phyloP scores from a whole-genome alignment of 768 basidiomycete species.

The Lactarius tabidus region DNA sequence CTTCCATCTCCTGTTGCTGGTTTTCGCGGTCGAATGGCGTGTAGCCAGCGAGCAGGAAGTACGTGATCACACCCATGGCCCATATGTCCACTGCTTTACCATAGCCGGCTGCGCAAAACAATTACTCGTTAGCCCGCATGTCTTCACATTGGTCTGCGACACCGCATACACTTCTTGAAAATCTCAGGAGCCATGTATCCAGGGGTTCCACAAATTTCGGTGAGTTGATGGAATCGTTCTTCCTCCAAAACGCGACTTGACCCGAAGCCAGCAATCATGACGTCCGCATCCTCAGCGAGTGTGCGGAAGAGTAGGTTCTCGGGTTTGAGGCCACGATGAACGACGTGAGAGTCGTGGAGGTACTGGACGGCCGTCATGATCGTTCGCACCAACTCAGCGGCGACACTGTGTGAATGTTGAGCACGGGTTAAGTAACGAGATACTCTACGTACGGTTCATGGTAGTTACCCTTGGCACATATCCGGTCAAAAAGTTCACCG shows the following conservation, averaged over 20 bases:
- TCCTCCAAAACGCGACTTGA: constrained; percentile 88
- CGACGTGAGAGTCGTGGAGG: constrained; percentile 87
- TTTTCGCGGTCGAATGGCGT: constrained; percentile 96
- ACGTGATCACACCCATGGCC: constrained; percentile 99
- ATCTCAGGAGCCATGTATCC: constrained; percentile 98
- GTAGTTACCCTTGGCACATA: constrained; percentile 96
- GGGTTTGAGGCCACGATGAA: constrained; percentile 95
- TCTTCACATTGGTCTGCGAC: background rate
- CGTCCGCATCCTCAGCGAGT: constrained; percentile 82
- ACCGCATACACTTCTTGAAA: constrained; percentile 73
- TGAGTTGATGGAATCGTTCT: constrained; percentile 79
- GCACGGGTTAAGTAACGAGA: constrained; percentile 25
- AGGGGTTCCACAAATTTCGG: constrained; percentile 94
- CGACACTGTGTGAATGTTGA: constrained; percentile 56
- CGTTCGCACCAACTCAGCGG: constrained; percentile 81
- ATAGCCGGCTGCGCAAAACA: constrained; percentile 62
- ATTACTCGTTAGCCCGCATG: constrained; percentile 1
- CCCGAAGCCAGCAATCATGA: constrained; percentile 98
- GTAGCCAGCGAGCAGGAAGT: constrained; percentile 91
- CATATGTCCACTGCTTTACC: constrained; percentile 92
- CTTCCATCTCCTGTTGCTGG: constrained; percentile 88
- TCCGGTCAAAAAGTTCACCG: constrained; percentile 97
- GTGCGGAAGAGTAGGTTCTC: constrained; percentile 96
- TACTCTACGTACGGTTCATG: constrained; percentile 74
- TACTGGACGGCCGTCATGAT: constrained; percentile 87